Conservation (phyloP, 805 yeast species). For the Candida pseudofarinosa region DNA sequence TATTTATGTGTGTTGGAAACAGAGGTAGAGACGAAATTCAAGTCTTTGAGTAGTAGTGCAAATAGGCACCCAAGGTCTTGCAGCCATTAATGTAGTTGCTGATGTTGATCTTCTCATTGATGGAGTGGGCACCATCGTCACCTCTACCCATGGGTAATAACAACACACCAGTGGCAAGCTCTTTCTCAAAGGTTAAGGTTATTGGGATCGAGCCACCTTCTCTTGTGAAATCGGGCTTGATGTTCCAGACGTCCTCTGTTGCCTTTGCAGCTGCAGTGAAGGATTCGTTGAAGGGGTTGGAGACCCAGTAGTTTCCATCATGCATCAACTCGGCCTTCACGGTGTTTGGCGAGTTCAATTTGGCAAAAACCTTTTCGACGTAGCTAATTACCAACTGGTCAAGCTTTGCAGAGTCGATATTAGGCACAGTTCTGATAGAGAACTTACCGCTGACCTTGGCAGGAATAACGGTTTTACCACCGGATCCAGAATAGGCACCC, state of each 20-base stretch:
- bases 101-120: slow-evolving; percentile 89
- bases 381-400: slow-evolving; percentile 73
- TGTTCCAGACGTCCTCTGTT: slow-evolving; percentile 89
- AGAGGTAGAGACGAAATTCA: neutral
- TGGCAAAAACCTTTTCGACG: slow-evolving; percentile 60
- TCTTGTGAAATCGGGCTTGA: slow-evolving; percentile 95
- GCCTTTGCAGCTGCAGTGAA: slow-evolving; percentile 95
- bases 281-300: slow-evolving; percentile 87
- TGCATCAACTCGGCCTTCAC: slow-evolving; percentile 74
- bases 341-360: slow-evolving; percentile 73
- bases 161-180: slow-evolving; percentile 78
- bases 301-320: slow-evolving; percentile 95
- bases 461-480: slow-evolving; percentile 98
- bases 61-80: slow-evolving; percentile 88
- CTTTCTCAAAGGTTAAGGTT: slow-evolving; percentile 88
- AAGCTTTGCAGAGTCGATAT: slow-evolving; percentile 76
- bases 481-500: slow-evolving; percentile 92
- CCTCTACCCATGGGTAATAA: slow-evolving; percentile 98
- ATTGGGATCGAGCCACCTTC: slow-evolving; percentile 99
- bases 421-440: slow-evolving; percentile 95
- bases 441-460: slow-evolving; percentile 92
- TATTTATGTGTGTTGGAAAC: neutral
- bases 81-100: slow-evolving; percentile 89
- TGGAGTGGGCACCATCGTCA: slow-evolving; percentile 98
- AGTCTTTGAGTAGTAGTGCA: slow-evolving; percentile 67